phyloP scores from a whole-genome alignment of 1,284 basidiomycete genomes.

The Marasmius oreades region DNA sequence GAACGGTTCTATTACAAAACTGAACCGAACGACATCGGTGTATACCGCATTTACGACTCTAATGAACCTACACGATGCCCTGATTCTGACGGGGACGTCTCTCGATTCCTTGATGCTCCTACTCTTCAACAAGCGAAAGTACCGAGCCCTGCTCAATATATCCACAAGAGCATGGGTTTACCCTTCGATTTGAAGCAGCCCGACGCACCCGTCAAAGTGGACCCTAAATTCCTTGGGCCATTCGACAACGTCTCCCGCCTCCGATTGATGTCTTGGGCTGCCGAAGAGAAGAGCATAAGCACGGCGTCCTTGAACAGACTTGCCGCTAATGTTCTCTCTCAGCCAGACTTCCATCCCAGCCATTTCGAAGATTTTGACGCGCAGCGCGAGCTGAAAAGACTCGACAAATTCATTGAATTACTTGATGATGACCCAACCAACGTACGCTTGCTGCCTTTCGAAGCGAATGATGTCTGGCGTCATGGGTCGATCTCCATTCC shows the following conservation, averaged over 20 bases:
- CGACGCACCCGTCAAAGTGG: too few species aligned
- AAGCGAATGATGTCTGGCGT: not conserved
- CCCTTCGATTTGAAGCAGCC: too few species aligned
- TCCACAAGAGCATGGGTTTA: too few species aligned
- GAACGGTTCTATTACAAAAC: not conserved
- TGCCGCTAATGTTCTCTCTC: not conserved
- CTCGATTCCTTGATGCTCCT: not conserved
- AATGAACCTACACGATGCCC: not conserved
- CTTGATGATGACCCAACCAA: too few species aligned
- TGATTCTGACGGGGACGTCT: too few species aligned
- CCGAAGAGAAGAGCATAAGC: not conserved
- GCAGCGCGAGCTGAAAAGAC: not conserved
- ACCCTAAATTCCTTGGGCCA: too few species aligned
- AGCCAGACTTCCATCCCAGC: not conserved
- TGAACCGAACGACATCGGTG: not conserved
- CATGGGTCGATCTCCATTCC: too few species aligned
- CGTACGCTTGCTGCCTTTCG: not conserved
- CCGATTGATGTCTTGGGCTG: not conserved
- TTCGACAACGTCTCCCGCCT: not conserved
- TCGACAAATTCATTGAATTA: not conserved
- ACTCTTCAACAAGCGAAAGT: not conserved
- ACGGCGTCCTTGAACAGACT: too few species aligned
- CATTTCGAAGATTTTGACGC: slow-evolving; percentile 2
- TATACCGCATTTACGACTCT: slow-evolving; percentile 4
- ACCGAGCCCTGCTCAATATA: not conserved